Evolutionary conservation across 352 stramenopile species (phyloP).

Genomic region (Phytophthora constricta): DNA sequence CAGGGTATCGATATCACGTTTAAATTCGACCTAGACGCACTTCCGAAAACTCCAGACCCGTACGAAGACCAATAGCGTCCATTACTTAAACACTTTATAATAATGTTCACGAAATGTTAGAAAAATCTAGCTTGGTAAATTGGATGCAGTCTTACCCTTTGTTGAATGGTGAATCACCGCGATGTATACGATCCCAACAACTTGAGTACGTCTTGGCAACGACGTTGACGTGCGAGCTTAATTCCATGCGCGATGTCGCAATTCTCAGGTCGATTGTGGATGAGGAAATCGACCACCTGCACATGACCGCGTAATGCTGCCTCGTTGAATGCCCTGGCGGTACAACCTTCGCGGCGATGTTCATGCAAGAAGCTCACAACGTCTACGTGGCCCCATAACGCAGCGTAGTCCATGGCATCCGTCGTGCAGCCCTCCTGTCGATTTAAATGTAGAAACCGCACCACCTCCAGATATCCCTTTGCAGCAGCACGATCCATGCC

Average conservation of each 20-base stretch:
- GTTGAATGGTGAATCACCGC: slow-evolving; percentile 51
- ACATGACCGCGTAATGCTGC: slow-evolving; percentile 47
- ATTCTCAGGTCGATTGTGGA: slow-evolving; percentile 37
- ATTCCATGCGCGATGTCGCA: slow-evolving; percentile 54
- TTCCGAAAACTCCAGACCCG: slow-evolving; percentile 9
- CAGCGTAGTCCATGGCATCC: slow-evolving; percentile 63
- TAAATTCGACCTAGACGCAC: slow-evolving; percentile 17
- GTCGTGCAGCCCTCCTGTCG: slow-evolving; percentile 53
- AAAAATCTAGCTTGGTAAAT: too few relatives aligned
- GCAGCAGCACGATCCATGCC: slow-evolving; percentile 38
- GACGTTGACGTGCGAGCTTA: slow-evolving; percentile 51
- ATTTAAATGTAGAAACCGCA: slow-evolving; percentile 37
- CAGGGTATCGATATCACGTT: slow-evolving; percentile 29
- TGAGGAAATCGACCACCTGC: slow-evolving; percentile 52
- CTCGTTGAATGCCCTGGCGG: slow-evolving; percentile 54
- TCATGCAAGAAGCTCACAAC: slow-evolving; percentile 58
- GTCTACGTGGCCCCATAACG: slow-evolving; percentile 47
- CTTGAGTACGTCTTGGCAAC: slow-evolving; percentile 28
- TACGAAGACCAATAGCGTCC: slow-evolving; percentile 1
- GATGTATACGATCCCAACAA: slow-evolving; percentile 14
- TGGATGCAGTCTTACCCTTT: too few relatives aligned
- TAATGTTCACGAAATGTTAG: too few relatives aligned
- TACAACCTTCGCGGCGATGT: slow-evolving; percentile 62
- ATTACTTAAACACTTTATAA: background rate
- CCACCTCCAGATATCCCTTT: slow-evolving; percentile 39